phyloP scores from a whole-genome alignment of 768 basidiomycete species.

The Termitomyces sp. region DNA sequence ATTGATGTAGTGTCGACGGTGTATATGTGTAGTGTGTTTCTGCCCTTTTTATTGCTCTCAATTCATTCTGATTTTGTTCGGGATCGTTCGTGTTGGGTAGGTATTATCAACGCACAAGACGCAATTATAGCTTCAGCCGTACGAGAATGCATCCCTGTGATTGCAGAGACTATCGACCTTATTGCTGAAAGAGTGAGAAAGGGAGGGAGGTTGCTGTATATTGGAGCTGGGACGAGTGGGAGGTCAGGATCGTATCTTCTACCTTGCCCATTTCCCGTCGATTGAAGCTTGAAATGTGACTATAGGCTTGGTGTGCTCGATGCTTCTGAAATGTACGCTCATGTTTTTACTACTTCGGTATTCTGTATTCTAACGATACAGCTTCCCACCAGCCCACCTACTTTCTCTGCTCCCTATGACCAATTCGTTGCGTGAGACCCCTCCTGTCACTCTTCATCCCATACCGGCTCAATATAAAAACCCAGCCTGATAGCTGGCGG shows the following conservation, averaged over 20 bases:
- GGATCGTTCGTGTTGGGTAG: no score
- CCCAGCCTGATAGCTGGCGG: conserved; percentile 24
- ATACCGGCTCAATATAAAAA: no score
- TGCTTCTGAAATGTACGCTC: conserved; percentile 24
- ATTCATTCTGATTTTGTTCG: no score
- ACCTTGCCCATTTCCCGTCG: neutral
- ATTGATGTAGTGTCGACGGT: conserved; percentile 27
- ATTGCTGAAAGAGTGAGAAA: conserved; percentile 23
- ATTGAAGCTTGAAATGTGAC: neutral
- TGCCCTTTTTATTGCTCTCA: neutral
- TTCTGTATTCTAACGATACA: neutral
- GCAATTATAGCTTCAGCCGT: conserved; percentile 24
- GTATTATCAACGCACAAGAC: conserved; percentile 29
- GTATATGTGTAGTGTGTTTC: conserved; percentile 25
- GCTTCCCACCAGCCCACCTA: conserved; percentile 19
- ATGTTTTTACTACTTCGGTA: neutral
- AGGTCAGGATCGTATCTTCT: conserved; percentile 15
- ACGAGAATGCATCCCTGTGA: conserved; percentile 21
- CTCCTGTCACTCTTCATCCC: neutral
- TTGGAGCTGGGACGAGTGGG: conserved; percentile 34
- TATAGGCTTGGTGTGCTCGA: conserved; percentile 29
- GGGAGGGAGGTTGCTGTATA: conserved; percentile 29
- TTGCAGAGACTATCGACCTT: conserved; percentile 26
- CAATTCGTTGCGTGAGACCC: conserved; percentile 21
- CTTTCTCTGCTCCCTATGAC: conserved; percentile 21